A percentile compares a stretch with the other conserved stretches of the same genome.
Evolutionary conservation across 805 yeast species (phyloP).

Genomic region (Pichia nanzhaoensis): DNA sequence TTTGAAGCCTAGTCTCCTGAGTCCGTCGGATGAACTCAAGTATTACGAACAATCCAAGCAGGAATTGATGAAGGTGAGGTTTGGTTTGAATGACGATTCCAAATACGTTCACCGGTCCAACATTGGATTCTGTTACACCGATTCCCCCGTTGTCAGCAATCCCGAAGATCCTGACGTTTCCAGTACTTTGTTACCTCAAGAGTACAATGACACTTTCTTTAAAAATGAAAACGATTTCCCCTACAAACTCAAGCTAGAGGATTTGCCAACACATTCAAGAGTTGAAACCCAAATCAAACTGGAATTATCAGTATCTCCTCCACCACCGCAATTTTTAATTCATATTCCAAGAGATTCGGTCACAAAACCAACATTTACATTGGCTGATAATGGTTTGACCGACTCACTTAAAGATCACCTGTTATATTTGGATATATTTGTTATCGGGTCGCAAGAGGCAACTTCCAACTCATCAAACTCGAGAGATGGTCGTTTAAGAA

Average conservation of each 20-base stretch:
- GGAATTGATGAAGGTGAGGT: slow-evolving; percentile 45
- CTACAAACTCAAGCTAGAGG: slow-evolving; percentile 46
- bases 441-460: slow-evolving; percentile 34
- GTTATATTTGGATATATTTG: slow-evolving; percentile 70
- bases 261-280: slow-evolving; percentile 74
- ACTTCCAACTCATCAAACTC: slow-evolving; percentile 2
- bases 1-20: neutral
- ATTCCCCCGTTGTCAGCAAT: slow-evolving; percentile 6
- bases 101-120: slow-evolving; percentile 26
- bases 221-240: slow-evolving; percentile 30
- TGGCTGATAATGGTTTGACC: slow-evolving; percentile 42
- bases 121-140: slow-evolving; percentile 16
- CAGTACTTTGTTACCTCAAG: slow-evolving; percentile 25
- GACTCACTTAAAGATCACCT: slow-evolving; percentile 45
- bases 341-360: slow-evolving; percentile 85
- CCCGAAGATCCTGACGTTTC: slow-evolving; percentile 23
- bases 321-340: slow-evolving; percentile 65
- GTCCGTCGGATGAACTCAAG: slow-evolving; percentile 23
- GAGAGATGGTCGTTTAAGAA: slow-evolving; percentile 20
- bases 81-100: slow-evolving; percentile 33
- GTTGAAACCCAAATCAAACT: slow-evolving; percentile 95
- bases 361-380: slow-evolving; percentile 77
- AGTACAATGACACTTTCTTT: slow-evolving; percentile 20
- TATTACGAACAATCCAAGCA: slow-evolving; percentile 40
- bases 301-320: slow-evolving; percentile 59